These are phyloP conservation scores for Solanum corneliomulleri DNA, from an alignment of 257 asterid species.

Conservation along the genomic window DNA sequence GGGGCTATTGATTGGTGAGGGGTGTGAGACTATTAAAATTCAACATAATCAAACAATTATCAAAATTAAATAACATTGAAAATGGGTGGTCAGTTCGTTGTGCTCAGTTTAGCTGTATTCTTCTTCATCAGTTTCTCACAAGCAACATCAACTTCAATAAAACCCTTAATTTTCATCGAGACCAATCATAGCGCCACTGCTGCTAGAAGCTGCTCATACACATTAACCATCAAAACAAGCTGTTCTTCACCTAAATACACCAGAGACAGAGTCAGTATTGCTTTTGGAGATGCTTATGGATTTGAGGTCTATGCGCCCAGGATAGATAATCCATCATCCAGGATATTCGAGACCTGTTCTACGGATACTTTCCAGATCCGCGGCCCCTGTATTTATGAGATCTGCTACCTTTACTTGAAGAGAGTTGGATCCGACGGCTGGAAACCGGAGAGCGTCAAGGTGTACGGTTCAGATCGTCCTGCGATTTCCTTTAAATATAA, in stretches of 20 bases:
- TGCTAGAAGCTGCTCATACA: conserved; percentile 19
- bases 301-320: conserved; percentile 29
- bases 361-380: conserved; percentile 18
- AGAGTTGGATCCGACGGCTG: conserved; percentile 42
- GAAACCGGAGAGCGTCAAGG: conserved; percentile 24
- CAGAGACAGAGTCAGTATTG: conserved; percentile 30
- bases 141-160: not conserved
- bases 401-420: conserved; percentile 20
- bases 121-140: not conserved
- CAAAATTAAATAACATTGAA: not conserved
- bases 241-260: conserved; percentile 28
- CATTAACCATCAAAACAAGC: conserved; percentile 33
- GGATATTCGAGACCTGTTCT: conserved; percentile 29
- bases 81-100: not conserved
- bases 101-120: not conserved
- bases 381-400: conserved; percentile 18
- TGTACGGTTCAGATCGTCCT: conserved; percentile 11
- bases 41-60: not conserved
- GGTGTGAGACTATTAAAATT: not conserved
- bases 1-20: not conserved
- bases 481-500: conserved; percentile 6
- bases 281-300: conserved; percentile 34
- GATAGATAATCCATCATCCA: conserved; percentile 15
- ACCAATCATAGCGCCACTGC: not conserved
- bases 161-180: not conserved